Evolutionary conservation across 2,329 filamentous ascomycete genomes (phyloP).

Genomic region (Spiromastix sp.): DNA sequence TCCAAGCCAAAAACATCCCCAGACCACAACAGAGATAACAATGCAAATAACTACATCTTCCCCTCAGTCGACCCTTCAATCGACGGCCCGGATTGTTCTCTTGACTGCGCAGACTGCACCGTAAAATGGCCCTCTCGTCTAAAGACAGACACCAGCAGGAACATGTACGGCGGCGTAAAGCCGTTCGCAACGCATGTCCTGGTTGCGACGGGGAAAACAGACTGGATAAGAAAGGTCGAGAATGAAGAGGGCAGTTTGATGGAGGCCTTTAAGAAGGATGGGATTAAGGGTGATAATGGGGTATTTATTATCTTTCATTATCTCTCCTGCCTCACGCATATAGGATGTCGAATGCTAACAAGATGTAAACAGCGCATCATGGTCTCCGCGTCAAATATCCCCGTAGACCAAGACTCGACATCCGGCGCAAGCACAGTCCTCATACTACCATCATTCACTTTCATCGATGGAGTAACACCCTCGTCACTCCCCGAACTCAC

Average conservation of each 20-base stretch:
- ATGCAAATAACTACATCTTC: constrained; percentile 47
- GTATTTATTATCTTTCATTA: constrained; percentile 17
- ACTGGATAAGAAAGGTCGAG: constrained; percentile 82
- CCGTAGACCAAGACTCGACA: constrained; percentile 57
- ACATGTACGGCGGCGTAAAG: constrained; percentile 74
- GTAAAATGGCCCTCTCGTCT: constrained; percentile 67
- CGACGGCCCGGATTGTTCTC: constrained; percentile 81
- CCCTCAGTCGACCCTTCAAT: constrained; percentile 58
- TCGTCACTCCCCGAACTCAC: constrained; percentile 62
- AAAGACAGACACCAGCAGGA: constrained; percentile 62
- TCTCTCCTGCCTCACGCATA: neutral
- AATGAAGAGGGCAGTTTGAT: constrained; percentile 81
- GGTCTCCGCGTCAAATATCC: constrained; percentile 86
- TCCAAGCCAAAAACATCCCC: neutral
- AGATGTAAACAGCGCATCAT: constrained; percentile 57
- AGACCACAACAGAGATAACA: neutral
- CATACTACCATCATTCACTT: constrained; percentile 74
- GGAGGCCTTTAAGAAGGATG: constrained; percentile 54
- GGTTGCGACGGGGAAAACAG: constrained; percentile 84
- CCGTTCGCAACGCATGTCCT: constrained; percentile 82
- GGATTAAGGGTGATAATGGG: constrained; percentile 29
- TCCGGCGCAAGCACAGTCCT: constrained; percentile 50
- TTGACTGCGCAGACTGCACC: constrained; percentile 74
- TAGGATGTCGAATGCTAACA: neutral
- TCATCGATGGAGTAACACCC: constrained; percentile 75